phyloP scores from a whole-genome alignment of 768 basidiomycete genomes.

The Termitomyces bulborhizus region DNA sequence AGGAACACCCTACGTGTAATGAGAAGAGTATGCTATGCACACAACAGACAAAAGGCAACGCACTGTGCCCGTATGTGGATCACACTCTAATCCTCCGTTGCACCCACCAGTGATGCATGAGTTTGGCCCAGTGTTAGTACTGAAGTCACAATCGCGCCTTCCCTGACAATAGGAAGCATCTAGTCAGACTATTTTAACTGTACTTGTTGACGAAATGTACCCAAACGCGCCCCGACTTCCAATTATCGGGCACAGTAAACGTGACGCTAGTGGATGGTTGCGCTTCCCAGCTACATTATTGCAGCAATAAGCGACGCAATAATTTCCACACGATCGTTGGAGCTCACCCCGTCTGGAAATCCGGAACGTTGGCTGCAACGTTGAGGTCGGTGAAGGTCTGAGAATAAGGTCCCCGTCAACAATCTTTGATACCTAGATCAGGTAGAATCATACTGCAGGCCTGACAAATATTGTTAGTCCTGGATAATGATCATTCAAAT shows the following conservation, averaged over 20 bases:
- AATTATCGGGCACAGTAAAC: conserved; percentile 47
- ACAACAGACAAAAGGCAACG: conserved; percentile 6
- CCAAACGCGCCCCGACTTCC: conserved; percentile 65
- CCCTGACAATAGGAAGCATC: conserved; percentile 31
- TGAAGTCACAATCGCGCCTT: conserved; percentile 59
- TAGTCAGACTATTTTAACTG: neutral
- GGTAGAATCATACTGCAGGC: neutral
- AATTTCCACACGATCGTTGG: no score
- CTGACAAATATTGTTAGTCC: neutral
- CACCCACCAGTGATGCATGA: neutral
- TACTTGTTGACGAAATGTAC: conserved; percentile 14
- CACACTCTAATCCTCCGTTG: conserved; percentile 52
- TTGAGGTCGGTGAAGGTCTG: neutral
- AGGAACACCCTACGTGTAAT: conserved; percentile 40
- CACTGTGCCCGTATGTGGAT: conserved; percentile 44
- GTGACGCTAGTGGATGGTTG: neutral
- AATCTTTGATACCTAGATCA: neutral
- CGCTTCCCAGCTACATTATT: neutral
- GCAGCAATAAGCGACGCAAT: no score
- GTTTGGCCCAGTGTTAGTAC: conserved; percentile 38
- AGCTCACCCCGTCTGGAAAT: neutral
- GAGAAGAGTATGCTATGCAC: no score
- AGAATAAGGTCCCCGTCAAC: neutral
- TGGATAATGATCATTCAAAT: no score
- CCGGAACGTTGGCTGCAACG: neutral